phyloP scores from a whole-genome alignment of 441 rosid species.

The Erodium trifolium region DNA sequence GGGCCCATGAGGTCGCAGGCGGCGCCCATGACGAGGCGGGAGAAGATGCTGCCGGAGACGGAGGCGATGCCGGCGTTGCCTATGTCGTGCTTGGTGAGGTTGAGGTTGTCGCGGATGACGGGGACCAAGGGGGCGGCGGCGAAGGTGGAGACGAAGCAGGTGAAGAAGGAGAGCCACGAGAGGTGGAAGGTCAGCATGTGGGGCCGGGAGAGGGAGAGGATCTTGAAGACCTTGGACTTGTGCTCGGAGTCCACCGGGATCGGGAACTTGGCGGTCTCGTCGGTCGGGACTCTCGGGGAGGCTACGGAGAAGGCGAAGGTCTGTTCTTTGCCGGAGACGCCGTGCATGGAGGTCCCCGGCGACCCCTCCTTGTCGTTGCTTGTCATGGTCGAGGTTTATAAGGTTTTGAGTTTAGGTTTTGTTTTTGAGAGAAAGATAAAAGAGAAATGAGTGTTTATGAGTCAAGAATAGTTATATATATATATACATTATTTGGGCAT shows the following conservation, averaged over 20 bases:
- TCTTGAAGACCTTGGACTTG: conserved; percentile 16
- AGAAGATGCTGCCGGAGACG: conserved; percentile 20
- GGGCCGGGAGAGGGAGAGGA: conserved; percentile 14
- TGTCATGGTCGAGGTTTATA: not conserved
- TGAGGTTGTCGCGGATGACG: conserved; percentile 19
- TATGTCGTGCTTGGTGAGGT: conserved; percentile 14
- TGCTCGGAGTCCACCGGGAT: conserved; percentile 20
- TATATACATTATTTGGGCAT: no score
- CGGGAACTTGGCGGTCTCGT: conserved; percentile 9
- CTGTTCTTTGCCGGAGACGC: conserved; percentile 11
- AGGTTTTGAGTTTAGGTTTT: no score
- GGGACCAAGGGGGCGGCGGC: conserved; percentile 20
- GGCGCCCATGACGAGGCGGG: conserved; percentile 17
- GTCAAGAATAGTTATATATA: no score
- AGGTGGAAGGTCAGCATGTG: conserved; percentile 23
- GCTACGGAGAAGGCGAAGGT: conserved; percentile 13
- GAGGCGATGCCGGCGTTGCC: conserved; percentile 20
- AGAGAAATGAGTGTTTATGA: no score
- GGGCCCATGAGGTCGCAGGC: conserved; percentile 20
- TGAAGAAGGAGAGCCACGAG: conserved; percentile 21
- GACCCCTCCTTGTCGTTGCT: not conserved
- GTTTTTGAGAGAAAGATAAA: no score
- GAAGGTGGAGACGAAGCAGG: conserved; percentile 10
- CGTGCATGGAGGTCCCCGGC: conserved; percentile 18
- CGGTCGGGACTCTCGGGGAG: conserved; percentile 7